phyloP scores from a whole-genome alignment of 2,329 filamentous ascomycete genomes.

The Domatiomyces globalis region DNA sequence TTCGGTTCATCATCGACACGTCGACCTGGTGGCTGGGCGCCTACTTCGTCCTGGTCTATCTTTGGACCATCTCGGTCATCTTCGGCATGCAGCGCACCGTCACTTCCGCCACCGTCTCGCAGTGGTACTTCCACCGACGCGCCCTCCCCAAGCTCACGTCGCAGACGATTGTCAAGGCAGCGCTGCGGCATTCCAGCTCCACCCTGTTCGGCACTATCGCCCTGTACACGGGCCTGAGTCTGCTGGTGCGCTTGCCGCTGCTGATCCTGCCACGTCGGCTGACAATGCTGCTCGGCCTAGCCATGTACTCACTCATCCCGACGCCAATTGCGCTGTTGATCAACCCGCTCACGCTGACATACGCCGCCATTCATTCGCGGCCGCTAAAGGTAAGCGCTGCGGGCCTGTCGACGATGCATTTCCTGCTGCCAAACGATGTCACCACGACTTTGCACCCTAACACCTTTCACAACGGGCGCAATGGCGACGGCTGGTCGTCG shows the following conservation, averaged over 20 bases:
- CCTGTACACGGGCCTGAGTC: slow-evolving; percentile 65
- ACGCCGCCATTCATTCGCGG: slow-evolving; percentile 84
- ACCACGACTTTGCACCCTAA: slow-evolving; percentile 48
- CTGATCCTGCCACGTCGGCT: slow-evolving; percentile 67
- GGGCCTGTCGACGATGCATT: slow-evolving; percentile 66
- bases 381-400: slow-evolving; percentile 63
- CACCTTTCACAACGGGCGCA: slow-evolving; percentile 20
- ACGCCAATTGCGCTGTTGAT: slow-evolving; percentile 74
- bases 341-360: slow-evolving; percentile 83
- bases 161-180: slow-evolving; percentile 66
- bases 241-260: slow-evolving; percentile 71
- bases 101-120: slow-evolving; percentile 86
- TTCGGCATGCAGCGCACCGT: slow-evolving; percentile 80
- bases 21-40: slow-evolving; percentile 92
- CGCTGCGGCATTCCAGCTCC: slow-evolving; percentile 64
- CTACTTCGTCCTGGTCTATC: slow-evolving; percentile 84
- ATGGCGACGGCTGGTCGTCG: slow-evolving; percentile 21
- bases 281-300: slow-evolving; percentile 53
- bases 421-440: slow-evolving; percentile 57
- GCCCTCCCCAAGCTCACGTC: slow-evolving; percentile 63
- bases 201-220: slow-evolving; percentile 89
- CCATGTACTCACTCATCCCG: slow-evolving; percentile 67
- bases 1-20: slow-evolving; percentile 65
- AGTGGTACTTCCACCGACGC: slow-evolving; percentile 98
- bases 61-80: slow-evolving; percentile 84